Conservation (phyloP, 2,329 filamentous ascomycete genomes). For the Phaeosphaeriaceae sp. region DNA sequence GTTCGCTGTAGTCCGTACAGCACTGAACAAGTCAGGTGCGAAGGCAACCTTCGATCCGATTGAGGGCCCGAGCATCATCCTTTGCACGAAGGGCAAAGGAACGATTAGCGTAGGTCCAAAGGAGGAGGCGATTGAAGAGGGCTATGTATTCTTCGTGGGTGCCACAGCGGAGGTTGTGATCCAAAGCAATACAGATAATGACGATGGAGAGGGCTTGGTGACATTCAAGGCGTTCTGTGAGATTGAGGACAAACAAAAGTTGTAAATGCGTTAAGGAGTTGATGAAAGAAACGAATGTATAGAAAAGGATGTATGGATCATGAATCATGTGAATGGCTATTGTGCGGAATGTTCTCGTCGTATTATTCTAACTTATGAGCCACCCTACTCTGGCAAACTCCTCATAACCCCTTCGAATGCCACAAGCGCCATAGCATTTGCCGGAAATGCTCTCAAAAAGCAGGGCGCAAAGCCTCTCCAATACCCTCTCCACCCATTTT, state of each 20-base stretch:
- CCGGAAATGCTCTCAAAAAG: slow-evolving; percentile 91
- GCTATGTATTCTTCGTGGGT: slow-evolving; percentile 70
- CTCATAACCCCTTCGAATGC: slow-evolving; percentile 94
- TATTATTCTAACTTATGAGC: too few relatives aligned
- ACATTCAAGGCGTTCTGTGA: slow-evolving; percentile 97
- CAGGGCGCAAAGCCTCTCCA: slow-evolving; percentile 94
- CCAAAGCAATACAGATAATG: slow-evolving; percentile 65
- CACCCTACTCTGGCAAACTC: slow-evolving; percentile 39
- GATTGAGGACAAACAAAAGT: slow-evolving; percentile 54
- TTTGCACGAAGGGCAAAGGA: slow-evolving; percentile 84
- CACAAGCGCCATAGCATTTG: slow-evolving; percentile 91
- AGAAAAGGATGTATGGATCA: not conserved
- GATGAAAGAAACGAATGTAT: not conserved
- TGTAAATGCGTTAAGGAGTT: slow-evolving; percentile 15
- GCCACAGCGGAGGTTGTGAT: slow-evolving; percentile 83
- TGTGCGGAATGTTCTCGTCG: too few relatives aligned
- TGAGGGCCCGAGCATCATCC: slow-evolving; percentile 87
- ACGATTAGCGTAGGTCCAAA: slow-evolving; percentile 86
- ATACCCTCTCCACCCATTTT: slow-evolving; percentile 79
- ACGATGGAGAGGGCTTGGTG: slow-evolving; percentile 69
- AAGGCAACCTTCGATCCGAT: slow-evolving; percentile 90
- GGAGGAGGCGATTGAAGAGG: slow-evolving; percentile 67
- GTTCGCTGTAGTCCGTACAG: slow-evolving; percentile 85
- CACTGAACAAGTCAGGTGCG: slow-evolving; percentile 71
- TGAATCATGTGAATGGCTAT: not conserved